Percentiles rank a stretch among this genome's conserved stretches.
phyloP scores from a whole-genome alignment of 805 yeast genomes.

The Zygoascus ofunaensis region DNA sequence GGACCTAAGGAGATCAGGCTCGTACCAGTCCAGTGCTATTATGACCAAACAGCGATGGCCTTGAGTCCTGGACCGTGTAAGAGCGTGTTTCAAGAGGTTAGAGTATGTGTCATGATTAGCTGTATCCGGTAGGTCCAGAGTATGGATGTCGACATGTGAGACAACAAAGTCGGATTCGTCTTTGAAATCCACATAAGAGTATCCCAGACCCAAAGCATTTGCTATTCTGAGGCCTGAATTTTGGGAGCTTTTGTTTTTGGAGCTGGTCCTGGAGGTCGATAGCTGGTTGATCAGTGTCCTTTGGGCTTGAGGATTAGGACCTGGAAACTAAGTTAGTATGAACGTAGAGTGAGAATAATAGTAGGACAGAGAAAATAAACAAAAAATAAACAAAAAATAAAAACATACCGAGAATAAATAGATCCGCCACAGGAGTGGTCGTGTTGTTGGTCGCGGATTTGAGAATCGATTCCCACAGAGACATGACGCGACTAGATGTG shows the following conservation, averaged over 20 bases:
- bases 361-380: no score
- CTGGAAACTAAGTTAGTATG: slow-evolving; percentile 1
- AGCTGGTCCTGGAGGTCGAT: no score
- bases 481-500: not conserved
- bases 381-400: not conserved
- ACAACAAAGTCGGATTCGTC: slow-evolving; percentile 20
- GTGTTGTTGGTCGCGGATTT: not conserved
- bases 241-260: no score
- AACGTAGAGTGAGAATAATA: no score
- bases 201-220: slow-evolving; percentile 21
- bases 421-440: not conserved
- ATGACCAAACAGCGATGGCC: slow-evolving; percentile 6
- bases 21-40: slow-evolving; percentile 13
- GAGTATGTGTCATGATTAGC: slow-evolving; percentile 9
- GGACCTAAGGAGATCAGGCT: slow-evolving; percentile 2
- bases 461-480: not conserved
- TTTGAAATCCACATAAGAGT: slow-evolving; percentile 19
- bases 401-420: not conserved
- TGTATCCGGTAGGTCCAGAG: slow-evolving; percentile 10
- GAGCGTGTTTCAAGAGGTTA: slow-evolving; percentile 11
- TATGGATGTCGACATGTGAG: slow-evolving; percentile 16
- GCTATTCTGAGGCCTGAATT: slow-evolving; percentile 9
- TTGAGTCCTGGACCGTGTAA: slow-evolving; percentile 6
- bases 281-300: slow-evolving; percentile 1
- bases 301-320: slow-evolving; percentile 4